Evolutionary conservation across 2,329 filamentous ascomycete species (phyloP), one percentile per base, ranked within the genome.

Genomic region (Cryoendolithus antarcticus): DNA sequence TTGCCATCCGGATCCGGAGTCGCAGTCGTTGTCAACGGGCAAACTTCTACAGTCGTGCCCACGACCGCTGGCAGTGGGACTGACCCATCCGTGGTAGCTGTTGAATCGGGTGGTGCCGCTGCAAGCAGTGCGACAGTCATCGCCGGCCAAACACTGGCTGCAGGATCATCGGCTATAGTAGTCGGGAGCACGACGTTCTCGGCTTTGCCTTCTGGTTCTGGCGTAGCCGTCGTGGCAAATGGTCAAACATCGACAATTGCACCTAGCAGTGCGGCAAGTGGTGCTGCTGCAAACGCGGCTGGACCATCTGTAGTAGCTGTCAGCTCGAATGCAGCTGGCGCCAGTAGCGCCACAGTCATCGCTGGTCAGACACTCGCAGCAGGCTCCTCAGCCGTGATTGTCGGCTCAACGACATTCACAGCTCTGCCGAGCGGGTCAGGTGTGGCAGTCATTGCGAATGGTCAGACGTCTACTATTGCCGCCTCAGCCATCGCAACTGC

Each of bases 351-450:
- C 8, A 32, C 15, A 27, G 34, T 21, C 3, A 46, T 63, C 9
- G 59, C 53, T 8, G 51, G 55, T 4, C 54, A 61, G 21, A 62
- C 55, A 5, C 46, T 40, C 9, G n/a, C 33, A 7, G 19, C 24
- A 9, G 34, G 34, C 30, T 34, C 34, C 21, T 11, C 30, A 2
- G 38, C 38, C 7, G 30, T 28, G 6, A n/a, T 37, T 9, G 10
- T 36, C 24, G 6, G 34, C 7, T 34, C 21, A n/a, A 29, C 38
- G 2, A 40, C 38, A 10, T 40, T 36, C 19, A 36, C 38, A 5
- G 30, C 30, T 9, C 29, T 40, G 6, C 38, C 38, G 12, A 32
- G 29, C 2, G 34, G 38, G 4, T 32, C 38, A 2, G 34, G 38
- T 6, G 11, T 40, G 3, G 10, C 37, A 32, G 38, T 40, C 4